Conservation (phyloP, 371 early-diverging fungal species). For the Capniomyces stellatus region DNA sequence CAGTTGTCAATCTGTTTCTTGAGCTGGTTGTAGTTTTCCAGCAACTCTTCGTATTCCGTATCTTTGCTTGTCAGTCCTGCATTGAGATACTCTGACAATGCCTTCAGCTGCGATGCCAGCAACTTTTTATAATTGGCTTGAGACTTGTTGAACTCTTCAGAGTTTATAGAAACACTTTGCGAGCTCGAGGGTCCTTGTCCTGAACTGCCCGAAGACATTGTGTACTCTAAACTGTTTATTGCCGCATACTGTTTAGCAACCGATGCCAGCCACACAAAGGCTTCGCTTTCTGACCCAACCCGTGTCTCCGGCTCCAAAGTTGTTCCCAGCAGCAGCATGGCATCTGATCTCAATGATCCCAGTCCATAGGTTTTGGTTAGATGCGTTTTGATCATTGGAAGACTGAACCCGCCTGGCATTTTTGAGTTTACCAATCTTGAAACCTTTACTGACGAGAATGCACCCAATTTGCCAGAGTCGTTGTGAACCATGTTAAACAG, state of each 20-base stretch:
- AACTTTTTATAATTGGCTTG: conserved; percentile 57
- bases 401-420: conserved; percentile 84
- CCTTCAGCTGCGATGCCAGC: conserved; percentile 64
- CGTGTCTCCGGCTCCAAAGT: conserved; percentile 76
- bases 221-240: too few species aligned
- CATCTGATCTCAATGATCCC: conserved; percentile 60
- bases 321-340: conserved; percentile 56
- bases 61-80: conserved; percentile 63
- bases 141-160: conserved; percentile 67
- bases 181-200: conserved; percentile 35
- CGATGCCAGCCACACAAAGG: conserved; percentile 65
- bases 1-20: conserved; percentile 67
- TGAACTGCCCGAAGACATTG: conserved; percentile 31
- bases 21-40: conserved; percentile 35
- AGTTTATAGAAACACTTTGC: conserved; percentile 52
- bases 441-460: conserved; percentile 53
- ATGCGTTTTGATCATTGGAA: conserved; percentile 56
- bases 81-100: conserved; percentile 65
- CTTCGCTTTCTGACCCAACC: conserved; percentile 54
- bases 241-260: conserved; percentile 63
- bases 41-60: conserved; percentile 40
- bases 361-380: conserved; percentile 54
- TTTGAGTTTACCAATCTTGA: conserved; percentile 64
- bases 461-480: conserved; percentile 61
- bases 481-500: conserved; percentile 42